Conservation (phyloP, 2,329 filamentous ascomycete genomes). For the Fusarium fracticaudum region DNA sequence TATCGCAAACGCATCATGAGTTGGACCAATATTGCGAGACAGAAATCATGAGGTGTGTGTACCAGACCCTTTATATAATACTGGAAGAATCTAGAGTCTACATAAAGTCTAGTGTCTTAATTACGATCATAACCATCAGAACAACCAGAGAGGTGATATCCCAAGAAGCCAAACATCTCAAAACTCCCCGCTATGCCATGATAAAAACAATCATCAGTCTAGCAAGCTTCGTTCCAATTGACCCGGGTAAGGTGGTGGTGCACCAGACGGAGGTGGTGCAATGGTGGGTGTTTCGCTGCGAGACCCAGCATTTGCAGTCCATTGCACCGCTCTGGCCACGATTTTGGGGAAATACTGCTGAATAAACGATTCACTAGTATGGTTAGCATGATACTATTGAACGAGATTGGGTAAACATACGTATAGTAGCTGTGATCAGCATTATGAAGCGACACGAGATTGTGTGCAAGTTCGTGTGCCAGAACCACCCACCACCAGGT, state of each 20-base stretch:
- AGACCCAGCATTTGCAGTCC: conserved; percentile 38
- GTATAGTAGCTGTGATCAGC: conserved; percentile 86
- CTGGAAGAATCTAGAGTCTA: conserved; percentile 27
- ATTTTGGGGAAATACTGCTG: conserved; percentile 80
- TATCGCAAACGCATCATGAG: not conserved
- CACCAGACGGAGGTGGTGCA: conserved; percentile 35
- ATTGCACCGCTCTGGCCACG: conserved; percentile 62
- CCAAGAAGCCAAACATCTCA: conserved; percentile 11
- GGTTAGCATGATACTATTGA: conserved; percentile 20
- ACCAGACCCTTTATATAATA: not conserved
- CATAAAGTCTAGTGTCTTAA: not conserved
- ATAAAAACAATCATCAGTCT: conserved; percentile 26
- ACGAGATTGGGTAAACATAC: conserved; percentile 50
- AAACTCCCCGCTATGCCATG: conserved; percentile 30
- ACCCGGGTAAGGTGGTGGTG: conserved; percentile 21
- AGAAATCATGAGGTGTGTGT: not conserved
- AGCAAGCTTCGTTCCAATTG: conserved; percentile 32
- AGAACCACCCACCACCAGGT: conserved; percentile 96
- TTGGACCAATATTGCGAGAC: not conserved
- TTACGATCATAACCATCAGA: not conserved
- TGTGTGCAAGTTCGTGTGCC: conserved; percentile 95
- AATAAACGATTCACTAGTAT: conserved; percentile 75
- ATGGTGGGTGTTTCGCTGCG: conserved; percentile 9
- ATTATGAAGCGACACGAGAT: conserved; percentile 82
- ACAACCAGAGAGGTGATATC: not conserved